These are phyloP conservation scores for Styphnolobium japonicum DNA, from an alignment of 306 rosid genomes.

Conservation along the genomic window DNA sequence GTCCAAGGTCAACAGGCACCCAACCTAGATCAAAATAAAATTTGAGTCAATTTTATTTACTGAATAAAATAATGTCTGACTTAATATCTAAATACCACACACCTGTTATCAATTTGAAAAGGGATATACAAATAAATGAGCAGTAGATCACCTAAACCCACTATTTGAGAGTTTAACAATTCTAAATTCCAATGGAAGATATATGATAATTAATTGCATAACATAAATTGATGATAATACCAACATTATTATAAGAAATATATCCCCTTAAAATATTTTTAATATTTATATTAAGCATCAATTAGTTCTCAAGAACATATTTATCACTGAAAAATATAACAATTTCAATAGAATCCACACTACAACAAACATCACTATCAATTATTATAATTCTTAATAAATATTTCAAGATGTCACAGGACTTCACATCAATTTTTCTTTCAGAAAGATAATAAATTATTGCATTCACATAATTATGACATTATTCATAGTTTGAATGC, in stretches of 20 bases:
- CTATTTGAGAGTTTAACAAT: background rate
- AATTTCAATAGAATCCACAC: background rate
- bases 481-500: background rate
- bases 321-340: background rate
- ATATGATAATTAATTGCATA: background rate
- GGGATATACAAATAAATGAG: background rate
- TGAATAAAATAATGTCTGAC: constrained; percentile 4
- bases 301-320: background rate
- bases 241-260: background rate
- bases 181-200: background rate
- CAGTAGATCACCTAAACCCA: background rate
- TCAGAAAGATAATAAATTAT: background rate
- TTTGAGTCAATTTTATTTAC: constrained; percentile 9
- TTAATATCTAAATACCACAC: background rate
- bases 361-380: background rate
- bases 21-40: constrained; percentile 52
- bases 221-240: background rate
- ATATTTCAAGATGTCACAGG: background rate
- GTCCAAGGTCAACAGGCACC: constrained; percentile 87
- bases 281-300: background rate
- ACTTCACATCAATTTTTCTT: background rate
- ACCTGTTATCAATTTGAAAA: background rate
- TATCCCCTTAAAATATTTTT: background rate
- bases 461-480: background rate
- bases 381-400: background rate